Percentiles rank a stretch among this genome's conserved stretches.
Evolutionary conservation across 148 eudicot genomes (phyloP).

Genomic region (Fagopyrum tataricum): DNA sequence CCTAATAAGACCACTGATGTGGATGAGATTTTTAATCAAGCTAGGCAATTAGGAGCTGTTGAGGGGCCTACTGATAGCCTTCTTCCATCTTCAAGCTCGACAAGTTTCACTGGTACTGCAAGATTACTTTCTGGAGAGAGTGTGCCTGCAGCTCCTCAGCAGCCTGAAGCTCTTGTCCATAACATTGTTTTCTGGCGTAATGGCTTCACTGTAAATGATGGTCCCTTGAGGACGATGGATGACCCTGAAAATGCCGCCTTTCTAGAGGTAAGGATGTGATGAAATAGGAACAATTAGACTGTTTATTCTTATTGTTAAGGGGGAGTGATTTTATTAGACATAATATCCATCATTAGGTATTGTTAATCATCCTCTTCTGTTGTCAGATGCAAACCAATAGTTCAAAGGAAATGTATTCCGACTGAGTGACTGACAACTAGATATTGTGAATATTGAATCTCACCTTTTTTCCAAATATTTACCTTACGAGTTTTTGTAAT

Average conservation of each 20-base stretch:
- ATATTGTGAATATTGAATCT: too few relatives aligned
- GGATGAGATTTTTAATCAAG: conserved; percentile 53
- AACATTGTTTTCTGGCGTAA: conserved; percentile 63
- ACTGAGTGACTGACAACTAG: not conserved
- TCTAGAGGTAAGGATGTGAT: conserved; percentile 43
- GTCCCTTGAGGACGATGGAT: conserved; percentile 65
- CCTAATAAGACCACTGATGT: conserved; percentile 29
- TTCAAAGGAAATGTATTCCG: not conserved
- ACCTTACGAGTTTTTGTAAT: not conserved
- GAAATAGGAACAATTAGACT: not conserved
- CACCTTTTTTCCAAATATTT: not conserved
- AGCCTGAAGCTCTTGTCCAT: conserved; percentile 36
- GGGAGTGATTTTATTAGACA: not conserved
- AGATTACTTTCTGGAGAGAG: conserved; percentile 72
- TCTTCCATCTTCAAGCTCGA: conserved; percentile 55
- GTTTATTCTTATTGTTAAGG: not conserved
- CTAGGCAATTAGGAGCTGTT: conserved; percentile 50
- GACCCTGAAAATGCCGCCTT: conserved; percentile 68
- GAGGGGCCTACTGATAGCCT: conserved; percentile 34
- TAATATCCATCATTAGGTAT: not conserved
- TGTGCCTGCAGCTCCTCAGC: conserved; percentile 36
- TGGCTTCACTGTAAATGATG: conserved; percentile 68
- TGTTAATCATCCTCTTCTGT: not conserved
- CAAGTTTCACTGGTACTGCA: conserved; percentile 58
- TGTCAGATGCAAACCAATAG: not conserved